Evolutionary conservation across 2,329 filamentous ascomycete genomes (phyloP).

Genomic region (Nannizziopsis barbatae): DNA sequence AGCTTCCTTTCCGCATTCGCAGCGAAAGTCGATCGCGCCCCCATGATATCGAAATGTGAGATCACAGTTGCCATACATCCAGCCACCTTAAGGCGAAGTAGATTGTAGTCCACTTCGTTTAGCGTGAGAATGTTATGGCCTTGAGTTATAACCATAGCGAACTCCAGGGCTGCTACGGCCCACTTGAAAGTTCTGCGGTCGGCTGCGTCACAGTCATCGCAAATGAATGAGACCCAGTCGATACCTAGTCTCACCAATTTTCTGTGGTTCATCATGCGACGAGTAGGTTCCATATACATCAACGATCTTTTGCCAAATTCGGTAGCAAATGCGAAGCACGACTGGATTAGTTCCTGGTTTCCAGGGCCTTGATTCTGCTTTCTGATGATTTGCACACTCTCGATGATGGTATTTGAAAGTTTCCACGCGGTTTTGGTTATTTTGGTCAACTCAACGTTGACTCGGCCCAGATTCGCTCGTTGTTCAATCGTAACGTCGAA

Average conservation of each 20-base stretch:
- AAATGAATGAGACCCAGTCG: slow-evolving; percentile 97
- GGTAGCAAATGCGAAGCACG: slow-evolving; percentile 96
- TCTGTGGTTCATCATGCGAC: slow-evolving; percentile 92
- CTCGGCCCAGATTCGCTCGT: slow-evolving; percentile 81
- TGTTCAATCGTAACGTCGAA: slow-evolving; percentile 85
- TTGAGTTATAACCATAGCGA: slow-evolving; percentile 93
- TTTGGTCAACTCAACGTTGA: slow-evolving; percentile 81
- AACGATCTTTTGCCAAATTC: slow-evolving; percentile 94
- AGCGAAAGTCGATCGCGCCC: slow-evolving; percentile 80
- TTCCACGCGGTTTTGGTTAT: slow-evolving; percentile 95
- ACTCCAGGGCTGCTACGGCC: slow-evolving; percentile 90
- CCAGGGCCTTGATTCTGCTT: slow-evolving; percentile 63
- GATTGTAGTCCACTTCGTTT: slow-evolving; percentile 75
- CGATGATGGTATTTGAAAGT: slow-evolving; percentile 95
- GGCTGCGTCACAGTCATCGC: slow-evolving; percentile 86
- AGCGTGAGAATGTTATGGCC: slow-evolving; percentile 88
- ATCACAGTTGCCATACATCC: slow-evolving; percentile 97
- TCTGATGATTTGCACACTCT: slow-evolving; percentile 87
- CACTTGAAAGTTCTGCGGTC: slow-evolving; percentile 95
- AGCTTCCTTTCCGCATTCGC: slow-evolving; percentile 88
- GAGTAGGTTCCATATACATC: slow-evolving; percentile 89
- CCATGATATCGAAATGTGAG: slow-evolving; percentile 98
- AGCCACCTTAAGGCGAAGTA: slow-evolving; percentile 74
- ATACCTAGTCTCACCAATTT: slow-evolving; percentile 86
- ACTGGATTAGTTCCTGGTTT: slow-evolving; percentile 92